Conservation (phyloP, 2,329 filamentous ascomycete genomes). For the Calonectria henricotiae region DNA sequence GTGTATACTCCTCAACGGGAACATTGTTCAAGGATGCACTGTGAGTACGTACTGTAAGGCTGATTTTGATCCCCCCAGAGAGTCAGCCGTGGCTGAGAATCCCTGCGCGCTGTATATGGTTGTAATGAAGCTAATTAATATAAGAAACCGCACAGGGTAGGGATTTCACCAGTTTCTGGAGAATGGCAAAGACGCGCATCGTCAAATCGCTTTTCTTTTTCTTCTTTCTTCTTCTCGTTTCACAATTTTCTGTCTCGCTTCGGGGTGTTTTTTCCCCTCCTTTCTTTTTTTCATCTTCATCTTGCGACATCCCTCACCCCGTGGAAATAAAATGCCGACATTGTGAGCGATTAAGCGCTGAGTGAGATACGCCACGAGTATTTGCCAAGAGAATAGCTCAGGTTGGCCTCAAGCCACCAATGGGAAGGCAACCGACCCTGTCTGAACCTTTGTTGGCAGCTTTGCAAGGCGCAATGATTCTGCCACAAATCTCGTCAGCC, state of each 20-base stretch:
- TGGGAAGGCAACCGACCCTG: background rate
- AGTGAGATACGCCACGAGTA: constrained; percentile 2
- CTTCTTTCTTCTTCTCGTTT: background rate
- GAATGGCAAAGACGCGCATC: background rate
- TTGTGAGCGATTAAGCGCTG: background rate
- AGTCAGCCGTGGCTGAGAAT: constrained; percentile 13
- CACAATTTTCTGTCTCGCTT: background rate
- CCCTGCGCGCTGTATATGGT: background rate
- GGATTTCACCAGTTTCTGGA: background rate
- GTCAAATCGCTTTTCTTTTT: background rate
- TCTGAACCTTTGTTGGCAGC: background rate
- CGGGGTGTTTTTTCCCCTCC: too few species aligned
- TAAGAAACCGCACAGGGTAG: background rate
- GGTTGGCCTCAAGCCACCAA: background rate
- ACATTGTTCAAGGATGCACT: background rate
- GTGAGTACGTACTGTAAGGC: background rate
- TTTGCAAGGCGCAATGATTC: background rate
- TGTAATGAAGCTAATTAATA: background rate
- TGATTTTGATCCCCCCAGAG: background rate
- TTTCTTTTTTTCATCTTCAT: background rate
- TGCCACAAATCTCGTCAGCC: background rate
- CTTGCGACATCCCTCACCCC: background rate
- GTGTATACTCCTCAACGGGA: too few species aligned
- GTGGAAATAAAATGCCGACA: background rate
- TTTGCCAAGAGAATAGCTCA: background rate